Evolutionary conservation across 2,329 filamentous ascomycete species (phyloP).

Genomic region (Fusarium napiforme): DNA sequence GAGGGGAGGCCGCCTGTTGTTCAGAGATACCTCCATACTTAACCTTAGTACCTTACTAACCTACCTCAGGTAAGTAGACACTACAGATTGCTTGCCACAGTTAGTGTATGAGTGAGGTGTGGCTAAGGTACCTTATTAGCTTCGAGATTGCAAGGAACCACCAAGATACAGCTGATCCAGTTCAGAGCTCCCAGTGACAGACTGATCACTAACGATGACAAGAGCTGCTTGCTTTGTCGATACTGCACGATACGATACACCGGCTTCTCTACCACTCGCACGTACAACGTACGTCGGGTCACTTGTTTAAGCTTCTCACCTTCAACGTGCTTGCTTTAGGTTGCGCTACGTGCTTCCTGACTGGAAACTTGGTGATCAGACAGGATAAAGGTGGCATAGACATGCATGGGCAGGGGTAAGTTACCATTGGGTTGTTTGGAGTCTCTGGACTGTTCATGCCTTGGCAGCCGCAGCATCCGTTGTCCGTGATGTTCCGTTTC

Average conservation of each 20-base stretch:
- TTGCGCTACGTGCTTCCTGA: constrained; percentile 27
- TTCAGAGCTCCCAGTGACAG: constrained; percentile 22
- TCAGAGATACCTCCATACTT: neutral
- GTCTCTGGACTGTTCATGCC: neutral
- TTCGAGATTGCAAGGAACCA: constrained; percentile 3
- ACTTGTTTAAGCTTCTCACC: constrained; percentile 24
- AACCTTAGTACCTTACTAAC: too few relatives aligned
- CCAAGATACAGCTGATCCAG: constrained; percentile 7
- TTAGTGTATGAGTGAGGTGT: constrained; percentile 29
- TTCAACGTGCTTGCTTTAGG: constrained; percentile 29
- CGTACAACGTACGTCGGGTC: neutral
- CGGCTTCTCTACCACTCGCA: neutral
- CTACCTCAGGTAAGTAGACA: neutral
- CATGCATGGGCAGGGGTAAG: constrained; percentile 18
- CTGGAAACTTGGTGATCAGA: constrained; percentile 4
- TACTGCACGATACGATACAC: neutral
- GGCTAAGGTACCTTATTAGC: constrained; percentile 2
- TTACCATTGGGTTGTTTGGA: neutral
- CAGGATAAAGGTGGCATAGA: neutral
- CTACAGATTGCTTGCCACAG: constrained; percentile 17
- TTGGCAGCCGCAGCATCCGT: constrained; percentile 18
- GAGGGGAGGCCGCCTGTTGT: constrained; percentile 22
- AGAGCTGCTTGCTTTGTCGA: neutral
- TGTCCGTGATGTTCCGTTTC: constrained; percentile 25
- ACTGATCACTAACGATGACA: neutral